Conservation (phyloP, 2,329 filamentous ascomycete species). For the Cladorrhinum sp. region DNA sequence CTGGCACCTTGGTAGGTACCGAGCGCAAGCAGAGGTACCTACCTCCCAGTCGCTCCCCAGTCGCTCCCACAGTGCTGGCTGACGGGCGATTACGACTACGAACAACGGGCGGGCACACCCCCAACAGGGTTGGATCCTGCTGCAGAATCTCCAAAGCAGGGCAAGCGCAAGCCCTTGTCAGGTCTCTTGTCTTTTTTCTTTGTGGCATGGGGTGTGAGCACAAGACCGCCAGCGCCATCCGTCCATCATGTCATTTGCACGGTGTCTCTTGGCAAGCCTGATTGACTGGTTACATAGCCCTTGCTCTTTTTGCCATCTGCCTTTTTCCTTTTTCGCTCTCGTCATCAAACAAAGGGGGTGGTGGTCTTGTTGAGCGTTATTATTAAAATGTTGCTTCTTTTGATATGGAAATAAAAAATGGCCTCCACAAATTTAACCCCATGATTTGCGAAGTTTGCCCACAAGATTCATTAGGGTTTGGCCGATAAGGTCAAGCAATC, state of each 20-base stretch:
- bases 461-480: conserved; percentile 10
- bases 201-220: background rate
- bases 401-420: background rate
- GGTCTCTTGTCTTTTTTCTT: background rate
- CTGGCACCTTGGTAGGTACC: conserved; percentile 11
- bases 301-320: background rate
- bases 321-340: background rate
- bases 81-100: conserved; percentile 1
- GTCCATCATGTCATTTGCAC: conserved; percentile 12
- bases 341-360: background rate
- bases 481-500: conserved; percentile 4
- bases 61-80: background rate
- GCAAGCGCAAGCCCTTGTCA: conserved; percentile 1
- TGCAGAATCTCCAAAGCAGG: conserved; percentile 5
- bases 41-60: background rate
- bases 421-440: background rate
- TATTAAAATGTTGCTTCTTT: background rate
- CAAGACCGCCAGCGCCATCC: background rate
- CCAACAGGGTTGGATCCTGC: conserved; percentile 12
- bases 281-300: conserved; percentile 14
- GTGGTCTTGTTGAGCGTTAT: background rate
- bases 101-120: background rate
- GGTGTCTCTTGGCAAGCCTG: conserved; percentile 9
- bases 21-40: conserved; percentile 1
- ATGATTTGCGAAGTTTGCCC: conserved; percentile 1